Base-by-base conservation (phyloP, 768 basidiomycete genomes). In the Pleurotus citrinopileatus region DNA sequence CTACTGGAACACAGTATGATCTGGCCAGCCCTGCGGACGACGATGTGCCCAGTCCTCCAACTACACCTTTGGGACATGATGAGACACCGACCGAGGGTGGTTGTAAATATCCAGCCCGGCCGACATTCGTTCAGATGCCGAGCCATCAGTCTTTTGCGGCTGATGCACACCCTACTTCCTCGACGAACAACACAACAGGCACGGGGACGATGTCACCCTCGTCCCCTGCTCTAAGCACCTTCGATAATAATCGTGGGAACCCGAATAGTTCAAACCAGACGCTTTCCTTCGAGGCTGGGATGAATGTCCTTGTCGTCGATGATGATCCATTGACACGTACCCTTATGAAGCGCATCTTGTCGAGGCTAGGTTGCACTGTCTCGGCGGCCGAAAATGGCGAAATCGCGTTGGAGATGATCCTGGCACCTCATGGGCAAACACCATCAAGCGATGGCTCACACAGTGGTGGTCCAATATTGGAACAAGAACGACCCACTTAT, bases 311-410 rank as follows among this genome's bases (percentile, higher is more conserved):
- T 17, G 89, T 93, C 2, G 91, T 93, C 0, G 91, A 93, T 60
- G 90, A 94, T 62, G 93, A 95, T 66, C 68, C 77, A 9, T 67
- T 94, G 52, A 94, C 93, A 48, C 80, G 92, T 47, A 84, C 79
- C 47, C 71, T 94, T 56, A 93, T 94, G 92, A 79, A 76, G 56
- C 78, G 91, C 20, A 81, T 91, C 67, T 73, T 94, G 38, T 79
- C 80, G n/a, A 77, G 91, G 29, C 73, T 94, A 1, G 91, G 92
- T 1, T 93, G 91, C 66, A 67, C 67, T 26, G 91, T 94, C n/a
- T 73, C 81, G 12, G 83, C 82, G 15, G 92, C 93, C 9, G 89
- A 94, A 71, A 92, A 95, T 62, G 93, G 93, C 4, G 81, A 87
- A 62, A 66, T 85, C 29, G 91, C 90, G 19, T 70, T 93, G 50